These are phyloP conservation scores for Tetrapisispora taiwanensis DNA, from an alignment of 805 yeast genomes.

Conservation along the genomic window DNA sequence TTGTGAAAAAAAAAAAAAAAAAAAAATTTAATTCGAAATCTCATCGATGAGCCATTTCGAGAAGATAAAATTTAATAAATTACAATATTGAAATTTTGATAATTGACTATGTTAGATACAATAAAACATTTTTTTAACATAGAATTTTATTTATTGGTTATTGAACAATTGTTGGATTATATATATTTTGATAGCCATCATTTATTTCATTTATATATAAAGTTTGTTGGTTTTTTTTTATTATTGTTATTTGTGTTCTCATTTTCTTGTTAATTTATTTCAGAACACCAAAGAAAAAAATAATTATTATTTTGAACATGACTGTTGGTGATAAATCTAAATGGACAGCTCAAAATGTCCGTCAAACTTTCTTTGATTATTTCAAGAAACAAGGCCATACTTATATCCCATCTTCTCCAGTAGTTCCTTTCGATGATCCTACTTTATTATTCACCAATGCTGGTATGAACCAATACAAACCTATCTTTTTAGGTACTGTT, in stretches of 20 bases:
- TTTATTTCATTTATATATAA: too few species aligned
- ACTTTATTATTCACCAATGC: slow-evolving; percentile 95
- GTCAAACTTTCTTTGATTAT: slow-evolving; percentile 76
- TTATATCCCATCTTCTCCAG: slow-evolving; percentile 86
- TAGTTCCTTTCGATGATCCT: slow-evolving; percentile 96
- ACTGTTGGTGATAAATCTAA: slow-evolving; percentile 30
- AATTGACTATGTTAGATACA: too few species aligned
- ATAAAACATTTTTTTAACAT: too few species aligned
- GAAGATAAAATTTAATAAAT: too few species aligned
- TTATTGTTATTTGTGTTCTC: too few species aligned
- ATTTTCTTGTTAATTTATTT: too few species aligned
- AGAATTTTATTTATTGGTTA: too few species aligned
- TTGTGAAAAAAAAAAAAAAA: not conserved
- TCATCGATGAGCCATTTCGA: slow-evolving; percentile 1
- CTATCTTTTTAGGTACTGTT: slow-evolving; percentile 93
- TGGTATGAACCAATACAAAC: slow-evolving; percentile 98
- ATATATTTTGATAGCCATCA: too few species aligned
- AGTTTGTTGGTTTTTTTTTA: too few species aligned
- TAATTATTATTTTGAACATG: slow-evolving; percentile 8
- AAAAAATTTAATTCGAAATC: not conserved
- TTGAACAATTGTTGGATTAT: too few species aligned
- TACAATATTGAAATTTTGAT: too few species aligned
- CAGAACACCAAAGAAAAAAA: too few species aligned
- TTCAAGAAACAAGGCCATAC: slow-evolving; percentile 64
- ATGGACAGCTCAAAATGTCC: slow-evolving; percentile 49